These are phyloP conservation scores for Atkinsonella texensis DNA, from an alignment of 2,329 filamentous ascomycete genomes.

Conservation along the genomic window DNA sequence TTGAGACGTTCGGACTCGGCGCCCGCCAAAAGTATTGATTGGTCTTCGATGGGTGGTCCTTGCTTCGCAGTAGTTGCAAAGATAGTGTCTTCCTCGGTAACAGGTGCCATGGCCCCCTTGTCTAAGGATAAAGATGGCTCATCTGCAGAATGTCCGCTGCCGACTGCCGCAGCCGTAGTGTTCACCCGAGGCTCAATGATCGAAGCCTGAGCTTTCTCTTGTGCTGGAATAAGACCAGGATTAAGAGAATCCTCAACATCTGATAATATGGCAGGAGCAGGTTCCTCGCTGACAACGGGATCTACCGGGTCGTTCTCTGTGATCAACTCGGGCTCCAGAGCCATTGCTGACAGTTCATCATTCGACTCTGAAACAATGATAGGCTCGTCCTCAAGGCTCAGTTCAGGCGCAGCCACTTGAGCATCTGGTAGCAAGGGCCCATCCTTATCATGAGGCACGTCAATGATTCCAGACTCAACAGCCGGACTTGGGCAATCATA, in stretches of 20 bases:
- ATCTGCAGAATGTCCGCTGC: background rate
- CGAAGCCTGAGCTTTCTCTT: background rate
- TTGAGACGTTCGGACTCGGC: too few relatives aligned
- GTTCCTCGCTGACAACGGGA: background rate
- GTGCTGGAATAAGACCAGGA: too few relatives aligned
- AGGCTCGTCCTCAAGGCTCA: background rate
- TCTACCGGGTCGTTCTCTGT: background rate
- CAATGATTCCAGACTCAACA: background rate
- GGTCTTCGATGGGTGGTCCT: background rate
- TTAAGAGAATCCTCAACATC: too few relatives aligned
- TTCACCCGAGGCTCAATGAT: too few relatives aligned
- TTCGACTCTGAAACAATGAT: background rate
- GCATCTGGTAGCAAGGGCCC: background rate
- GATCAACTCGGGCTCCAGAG: background rate
- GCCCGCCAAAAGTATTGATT: too few relatives aligned
- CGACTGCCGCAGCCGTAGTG: too few relatives aligned
- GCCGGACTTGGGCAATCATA: background rate
- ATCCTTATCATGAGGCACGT: background rate
- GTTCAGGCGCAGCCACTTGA: background rate
- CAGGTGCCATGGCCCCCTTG: background rate
- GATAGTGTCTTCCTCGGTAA: background rate
- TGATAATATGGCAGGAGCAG: background rate
- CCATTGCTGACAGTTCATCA: background rate
- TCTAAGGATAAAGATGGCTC: background rate
- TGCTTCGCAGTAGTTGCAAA: background rate